Evolutionary conservation across 257 asterid genomes (phyloP), one percentile per base, ranked within the genome.

Genomic region (Dorcoceras hygrometricum): DNA sequence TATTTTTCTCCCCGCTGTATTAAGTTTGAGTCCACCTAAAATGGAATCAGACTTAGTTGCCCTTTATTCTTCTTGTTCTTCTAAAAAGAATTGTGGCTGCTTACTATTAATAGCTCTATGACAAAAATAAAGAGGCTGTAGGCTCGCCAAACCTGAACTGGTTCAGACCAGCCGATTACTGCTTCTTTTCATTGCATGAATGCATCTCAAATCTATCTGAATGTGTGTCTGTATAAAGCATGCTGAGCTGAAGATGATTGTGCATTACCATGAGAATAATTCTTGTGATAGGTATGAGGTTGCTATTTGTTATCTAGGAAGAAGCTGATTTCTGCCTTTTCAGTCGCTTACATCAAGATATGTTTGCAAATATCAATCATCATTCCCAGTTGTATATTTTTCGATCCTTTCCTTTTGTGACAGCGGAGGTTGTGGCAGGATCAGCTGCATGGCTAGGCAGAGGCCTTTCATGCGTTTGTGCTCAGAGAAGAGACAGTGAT

Each of bases 391-490:
- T 23, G 74, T 63, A 39, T 57, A 59, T 66, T 71, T 74, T 65
- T 65, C 69, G 55, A 57, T 75, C 23, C 10, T 73, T 69, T 65
- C 78, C 59, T 76, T 81, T 71, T 80, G 73, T 77, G 73, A 74
- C 85, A 80, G 89, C 76, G 70, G 97, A 85, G 86, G 90, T 82
- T 76, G 91, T 87, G 69, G 95, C 95, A 72, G 99, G 99, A 80
- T 88, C 99, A 60, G 96, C 97, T 67, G 99, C 99, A 22, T 94
- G 99, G 99, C 86, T 90, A 68, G 97, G 99, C 68, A 88, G 82
- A 79, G 96, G 99, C 67, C 88, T 94, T 71, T 90, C 99, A 8
- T 94, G 99, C 72, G 99, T 94, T 67, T 90, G 99, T 80, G 96
- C 78, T 81, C 95, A 94, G 73, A 84, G 97, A 78, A 82, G 95